Evolutionary conservation across 345 rosid genomes (phyloP).

Genomic region (Pelargonium nanum): DNA sequence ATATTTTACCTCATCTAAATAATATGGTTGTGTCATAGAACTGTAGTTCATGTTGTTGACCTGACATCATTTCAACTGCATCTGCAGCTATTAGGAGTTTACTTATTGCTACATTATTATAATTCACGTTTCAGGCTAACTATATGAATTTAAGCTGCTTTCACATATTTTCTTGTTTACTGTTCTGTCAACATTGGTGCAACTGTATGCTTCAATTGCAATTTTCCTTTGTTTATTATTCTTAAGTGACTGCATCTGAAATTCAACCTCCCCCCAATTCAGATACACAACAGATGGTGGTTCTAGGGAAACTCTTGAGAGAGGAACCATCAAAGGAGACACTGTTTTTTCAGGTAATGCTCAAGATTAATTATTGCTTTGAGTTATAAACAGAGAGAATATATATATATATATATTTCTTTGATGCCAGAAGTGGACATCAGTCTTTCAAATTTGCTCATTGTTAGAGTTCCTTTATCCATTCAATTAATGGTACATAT

Average conservation of each 20-base stretch:
- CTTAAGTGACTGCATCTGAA: not conserved
- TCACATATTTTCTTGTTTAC: not conserved
- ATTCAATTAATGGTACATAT: no score
- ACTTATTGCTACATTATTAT: not conserved
- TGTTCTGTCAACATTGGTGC: not conserved
- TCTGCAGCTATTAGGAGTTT: not conserved
- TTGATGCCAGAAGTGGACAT: no score
- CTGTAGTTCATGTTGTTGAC: no score
- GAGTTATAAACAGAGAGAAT: no score
- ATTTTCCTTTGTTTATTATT: not conserved
- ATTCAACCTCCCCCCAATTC: conserved; percentile 6
- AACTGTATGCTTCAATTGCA: not conserved
- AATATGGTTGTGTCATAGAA: no score
- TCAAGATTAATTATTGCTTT: not conserved
- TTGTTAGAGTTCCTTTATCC: no score
- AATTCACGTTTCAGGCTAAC: not conserved
- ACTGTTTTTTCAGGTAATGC: conserved; percentile 66
- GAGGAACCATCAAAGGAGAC: conserved; percentile 56
- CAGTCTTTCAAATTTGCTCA: no score
- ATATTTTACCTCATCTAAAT: not conserved
- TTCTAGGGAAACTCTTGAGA: conserved; percentile 51
- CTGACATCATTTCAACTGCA: not conserved
- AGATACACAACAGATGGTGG: conserved; percentile 98
- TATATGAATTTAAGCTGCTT: not conserved
- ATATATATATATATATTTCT: no score